These are phyloP conservation scores for Leccinum subrobustum DNA, from an alignment of 1,284 basidiomycete species.

Conservation along the genomic window DNA sequence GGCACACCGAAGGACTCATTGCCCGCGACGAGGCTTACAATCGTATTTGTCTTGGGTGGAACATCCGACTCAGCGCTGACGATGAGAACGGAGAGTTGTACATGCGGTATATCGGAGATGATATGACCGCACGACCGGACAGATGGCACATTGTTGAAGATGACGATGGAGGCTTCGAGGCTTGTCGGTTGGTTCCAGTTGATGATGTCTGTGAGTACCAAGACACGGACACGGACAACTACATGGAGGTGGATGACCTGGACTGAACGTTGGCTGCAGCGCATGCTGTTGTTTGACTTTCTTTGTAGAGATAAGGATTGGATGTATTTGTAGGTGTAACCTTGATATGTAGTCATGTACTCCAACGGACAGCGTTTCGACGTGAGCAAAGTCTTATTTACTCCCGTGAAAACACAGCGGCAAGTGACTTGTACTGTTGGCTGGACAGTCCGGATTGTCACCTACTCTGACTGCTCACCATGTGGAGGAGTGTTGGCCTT, in stretches of 20 bases:
- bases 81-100: conserved; percentile 53
- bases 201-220: conserved; percentile 45
- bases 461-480: background rate
- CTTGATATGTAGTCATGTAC: conserved; percentile 5
- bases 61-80: conserved; percentile 47
- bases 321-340: conserved; percentile 11
- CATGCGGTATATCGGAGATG: conserved; percentile 47
- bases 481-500: background rate
- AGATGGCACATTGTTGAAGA: conserved; percentile 47
- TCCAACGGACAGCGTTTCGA: background rate
- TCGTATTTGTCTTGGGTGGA: conserved; percentile 64
- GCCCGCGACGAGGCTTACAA: conserved; percentile 40
- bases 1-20: conserved; percentile 50
- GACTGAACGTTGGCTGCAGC: conserved; percentile 7
- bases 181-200: conserved; percentile 45
- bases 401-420: no score
- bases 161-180: conserved; percentile 40
- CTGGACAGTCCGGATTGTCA: background rate
- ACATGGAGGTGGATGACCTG: conserved; percentile 30
- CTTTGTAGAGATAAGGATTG: background rate
- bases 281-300: background rate
- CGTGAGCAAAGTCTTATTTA: no score
- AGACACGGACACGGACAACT: conserved; percentile 56
- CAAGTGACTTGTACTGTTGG: background rate
- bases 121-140: conserved; percentile 48